These are phyloP conservation scores for Mycena sanguinolenta DNA, from an alignment of 768 basidiomycete species.

Conservation along the genomic window DNA sequence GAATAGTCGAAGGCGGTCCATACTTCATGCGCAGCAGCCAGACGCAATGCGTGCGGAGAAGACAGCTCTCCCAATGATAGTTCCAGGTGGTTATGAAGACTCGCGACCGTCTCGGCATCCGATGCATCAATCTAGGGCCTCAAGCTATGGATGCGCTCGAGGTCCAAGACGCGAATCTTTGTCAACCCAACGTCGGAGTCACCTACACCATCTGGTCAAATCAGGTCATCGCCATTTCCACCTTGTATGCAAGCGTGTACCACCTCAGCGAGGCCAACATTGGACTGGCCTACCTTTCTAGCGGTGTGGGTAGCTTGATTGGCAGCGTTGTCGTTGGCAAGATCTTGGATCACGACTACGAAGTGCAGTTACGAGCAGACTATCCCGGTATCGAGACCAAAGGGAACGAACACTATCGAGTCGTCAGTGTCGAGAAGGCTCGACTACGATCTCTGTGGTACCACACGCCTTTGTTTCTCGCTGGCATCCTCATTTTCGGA, in stretches of 20 bases:
- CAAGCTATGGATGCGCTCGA: conserved; percentile 4
- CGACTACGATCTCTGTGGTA: conserved; percentile 7
- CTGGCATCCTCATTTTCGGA: conserved; percentile 4
- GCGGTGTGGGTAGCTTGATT: conserved; percentile 1
- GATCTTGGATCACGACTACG: conserved; percentile 4
- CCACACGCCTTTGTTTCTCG: conserved; percentile 4
- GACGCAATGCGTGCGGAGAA: conserved; percentile 13
- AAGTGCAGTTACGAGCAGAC: conserved; percentile 1
- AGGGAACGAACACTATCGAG: conserved; percentile 3
- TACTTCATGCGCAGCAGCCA: conserved; percentile 6
- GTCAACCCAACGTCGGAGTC: conserved; percentile 4
- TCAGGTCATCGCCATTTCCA: conserved; percentile 5
- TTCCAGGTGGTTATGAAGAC: conserved; percentile 1
- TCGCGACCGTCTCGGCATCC: conserved; percentile 9
- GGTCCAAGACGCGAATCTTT: conserved; percentile 11
- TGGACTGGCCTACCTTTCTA: conserved; percentile 2
- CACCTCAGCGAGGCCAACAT: conserved; percentile 3
- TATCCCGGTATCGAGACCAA: conserved; percentile 4
- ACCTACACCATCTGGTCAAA: conserved; percentile 8
- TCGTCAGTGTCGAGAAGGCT: conserved; percentile 4
- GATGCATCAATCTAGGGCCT: conserved; percentile 10
- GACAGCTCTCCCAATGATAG: conserved; percentile 2
- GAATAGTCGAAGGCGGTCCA: conserved; percentile 12
- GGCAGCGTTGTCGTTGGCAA: conserved; percentile 4
- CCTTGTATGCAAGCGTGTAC: conserved; percentile 7